Percentiles rank a stretch among this genome's conserved stretches.
These are phyloP conservation scores for Candida manassasensis DNA, from an alignment of 805 yeast species.

Conservation along the genomic window DNA sequence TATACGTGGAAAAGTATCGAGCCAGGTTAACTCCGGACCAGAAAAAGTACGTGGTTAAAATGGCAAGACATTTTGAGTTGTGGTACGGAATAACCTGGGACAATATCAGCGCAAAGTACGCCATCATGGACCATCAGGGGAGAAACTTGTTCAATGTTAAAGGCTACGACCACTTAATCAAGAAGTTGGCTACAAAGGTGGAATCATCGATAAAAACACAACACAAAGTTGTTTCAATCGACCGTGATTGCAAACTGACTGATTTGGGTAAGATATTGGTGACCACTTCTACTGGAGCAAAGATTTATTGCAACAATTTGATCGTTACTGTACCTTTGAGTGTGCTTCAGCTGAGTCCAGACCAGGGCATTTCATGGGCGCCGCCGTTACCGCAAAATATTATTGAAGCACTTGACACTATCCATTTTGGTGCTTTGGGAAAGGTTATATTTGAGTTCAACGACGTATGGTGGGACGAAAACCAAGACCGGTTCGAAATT, in stretches of 20 bases:
- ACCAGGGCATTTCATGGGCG: slow-evolving; percentile 35
- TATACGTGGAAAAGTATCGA: slow-evolving; percentile 44
- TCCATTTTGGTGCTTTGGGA: slow-evolving; percentile 39
- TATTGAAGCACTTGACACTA: slow-evolving; percentile 16
- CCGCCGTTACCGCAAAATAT: slow-evolving; percentile 19
- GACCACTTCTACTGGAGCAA: slow-evolving; percentile 26
- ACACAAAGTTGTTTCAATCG: slow-evolving; percentile 39
- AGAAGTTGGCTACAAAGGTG: slow-evolving; percentile 33
- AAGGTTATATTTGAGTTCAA: slow-evolving; percentile 41
- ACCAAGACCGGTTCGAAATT: slow-evolving; percentile 37
- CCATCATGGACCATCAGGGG: slow-evolving; percentile 70
- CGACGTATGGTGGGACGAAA: slow-evolving; percentile 39
- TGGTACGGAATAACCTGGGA: slow-evolving; percentile 80
- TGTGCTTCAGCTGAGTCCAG: slow-evolving; percentile 42
- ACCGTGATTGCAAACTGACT: slow-evolving; percentile 14
- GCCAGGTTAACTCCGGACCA: slow-evolving; percentile 49
- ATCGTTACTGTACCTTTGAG: slow-evolving; percentile 80
- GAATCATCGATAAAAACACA: slow-evolving; percentile 32
- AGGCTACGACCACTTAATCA: slow-evolving; percentile 53
- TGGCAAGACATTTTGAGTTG: slow-evolving; percentile 57
- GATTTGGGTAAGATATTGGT: slow-evolving; percentile 19
- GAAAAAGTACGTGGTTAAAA: slow-evolving; percentile 45
- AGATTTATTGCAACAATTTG: slow-evolving; percentile 46
- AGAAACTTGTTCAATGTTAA: slow-evolving; percentile 66
- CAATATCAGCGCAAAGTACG: slow-evolving; percentile 60